These are phyloP conservation scores for Hymenoscyphus repandus DNA, from an alignment of 2,329 filamentous ascomycete genomes.

Conservation along the genomic window DNA sequence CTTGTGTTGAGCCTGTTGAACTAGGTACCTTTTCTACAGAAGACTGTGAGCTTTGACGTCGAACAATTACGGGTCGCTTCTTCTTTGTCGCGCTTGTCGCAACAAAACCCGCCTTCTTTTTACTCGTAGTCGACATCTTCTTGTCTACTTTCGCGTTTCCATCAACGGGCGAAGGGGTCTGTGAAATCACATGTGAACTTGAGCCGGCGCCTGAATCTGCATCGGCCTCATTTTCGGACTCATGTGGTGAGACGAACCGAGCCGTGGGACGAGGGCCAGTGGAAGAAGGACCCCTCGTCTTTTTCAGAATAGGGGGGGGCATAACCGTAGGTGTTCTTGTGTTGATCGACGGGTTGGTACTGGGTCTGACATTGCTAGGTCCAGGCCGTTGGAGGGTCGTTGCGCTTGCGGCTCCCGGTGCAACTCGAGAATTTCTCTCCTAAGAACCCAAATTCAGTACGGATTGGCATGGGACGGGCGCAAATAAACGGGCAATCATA, in stretches of 20 bases:
- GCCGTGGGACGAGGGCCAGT: constrained; percentile 53
- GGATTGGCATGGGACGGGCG: not conserved
- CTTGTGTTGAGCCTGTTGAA: not conserved
- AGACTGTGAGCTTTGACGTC: constrained; percentile 42
- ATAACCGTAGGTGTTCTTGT: constrained; percentile 35
- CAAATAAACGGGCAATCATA: constrained; percentile 30
- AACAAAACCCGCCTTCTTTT: constrained; percentile 38
- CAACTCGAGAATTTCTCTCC: constrained; percentile 18
- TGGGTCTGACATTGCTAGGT: constrained; percentile 14
- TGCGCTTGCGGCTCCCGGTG: constrained; percentile 22
- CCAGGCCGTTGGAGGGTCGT: constrained; percentile 11
- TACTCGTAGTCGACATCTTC: constrained; percentile 10
- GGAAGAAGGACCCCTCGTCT: constrained; percentile 47
- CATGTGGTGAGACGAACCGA: constrained; percentile 52
- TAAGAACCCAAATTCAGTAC: constrained; percentile 25
- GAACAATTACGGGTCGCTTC: constrained; percentile 41
- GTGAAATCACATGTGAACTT: constrained; percentile 26
- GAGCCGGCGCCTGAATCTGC: constrained; percentile 40
- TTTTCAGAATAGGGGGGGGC: constrained; percentile 55
- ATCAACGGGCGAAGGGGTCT: constrained; percentile 21
- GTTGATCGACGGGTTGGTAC: constrained; percentile 19
- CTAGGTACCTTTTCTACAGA: constrained; percentile 20
- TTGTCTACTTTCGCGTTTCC: constrained; percentile 18
- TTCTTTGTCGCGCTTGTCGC: constrained; percentile 39
- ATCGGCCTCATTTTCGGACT: constrained; percentile 38